Percentiles rank a stretch among this genome's conserved stretches.
phyloP scores from a whole-genome alignment of 495 filamentous ascomycete genomes.

The Penicillium malachiteum region DNA sequence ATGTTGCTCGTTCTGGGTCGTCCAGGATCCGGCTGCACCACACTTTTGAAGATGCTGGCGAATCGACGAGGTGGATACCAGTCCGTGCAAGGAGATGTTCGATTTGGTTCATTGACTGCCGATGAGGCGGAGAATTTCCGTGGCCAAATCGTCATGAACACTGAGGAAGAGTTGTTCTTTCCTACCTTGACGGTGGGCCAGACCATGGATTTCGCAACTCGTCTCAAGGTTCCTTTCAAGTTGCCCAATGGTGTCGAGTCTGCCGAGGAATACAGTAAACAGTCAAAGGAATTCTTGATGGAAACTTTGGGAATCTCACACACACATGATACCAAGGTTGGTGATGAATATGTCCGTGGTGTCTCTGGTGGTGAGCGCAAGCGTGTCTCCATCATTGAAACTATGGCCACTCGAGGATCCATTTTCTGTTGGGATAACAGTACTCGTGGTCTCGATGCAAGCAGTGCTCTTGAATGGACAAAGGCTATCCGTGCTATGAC shows the following conservation, averaged over 20 bases:
- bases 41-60: conserved; percentile 61
- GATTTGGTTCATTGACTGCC: conserved; percentile 56
- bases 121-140: conserved; percentile 59
- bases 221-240: conserved; percentile 37
- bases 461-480: conserved; percentile 57
- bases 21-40: conserved; percentile 47
- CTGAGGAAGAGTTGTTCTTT: conserved; percentile 72
- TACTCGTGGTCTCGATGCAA: conserved; percentile 61
- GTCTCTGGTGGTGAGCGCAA: conserved; percentile 86
- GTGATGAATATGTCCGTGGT: conserved; percentile 74
- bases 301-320: conserved; percentile 74
- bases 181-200: conserved; percentile 67
- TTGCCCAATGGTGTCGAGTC: conserved; percentile 38
- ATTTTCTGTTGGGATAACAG: conserved; percentile 64
- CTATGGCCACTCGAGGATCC: conserved; percentile 57
- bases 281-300: conserved; percentile 65
- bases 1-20: conserved; percentile 48
- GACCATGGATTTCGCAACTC: conserved; percentile 66
- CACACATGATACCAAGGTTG: conserved; percentile 77
- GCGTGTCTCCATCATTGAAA: conserved; percentile 67
- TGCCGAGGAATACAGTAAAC: conserved; percentile 47
- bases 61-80: conserved; percentile 62
- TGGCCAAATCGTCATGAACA: conserved; percentile 69
- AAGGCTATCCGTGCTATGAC: conserved; percentile 50
- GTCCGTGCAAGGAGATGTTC: conserved; percentile 52